Evolutionary conservation across 768 basidiomycete genomes (phyloP).

Genomic region (Auriscalpium vulgare): DNA sequence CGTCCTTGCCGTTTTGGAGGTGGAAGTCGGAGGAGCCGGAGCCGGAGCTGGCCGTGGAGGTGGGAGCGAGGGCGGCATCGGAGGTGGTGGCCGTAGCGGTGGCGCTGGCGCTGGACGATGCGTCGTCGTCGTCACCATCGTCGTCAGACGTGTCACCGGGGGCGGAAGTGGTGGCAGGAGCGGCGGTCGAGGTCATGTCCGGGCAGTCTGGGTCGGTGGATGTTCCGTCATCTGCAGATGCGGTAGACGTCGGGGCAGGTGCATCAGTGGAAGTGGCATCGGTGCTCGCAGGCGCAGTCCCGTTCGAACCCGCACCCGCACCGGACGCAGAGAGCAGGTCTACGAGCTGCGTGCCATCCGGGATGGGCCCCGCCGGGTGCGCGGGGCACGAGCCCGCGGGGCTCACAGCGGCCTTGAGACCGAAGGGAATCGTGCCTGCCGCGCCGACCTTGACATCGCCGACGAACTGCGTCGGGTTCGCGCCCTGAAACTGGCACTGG

Average conservation of each 20-base stretch:
- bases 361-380: slow-evolving; percentile 36
- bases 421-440: slow-evolving; percentile 47
- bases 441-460: slow-evolving; percentile 35
- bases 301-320: slow-evolving; percentile 3
- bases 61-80: not conserved
- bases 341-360: slow-evolving; percentile 40
- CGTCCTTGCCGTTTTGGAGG: slow-evolving; percentile 27
- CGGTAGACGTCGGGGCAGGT: not conserved
- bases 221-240: slow-evolving; percentile 3
- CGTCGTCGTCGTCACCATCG: no score
- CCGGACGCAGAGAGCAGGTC: slow-evolving; percentile 30
- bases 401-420: slow-evolving; percentile 28
- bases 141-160: no score
- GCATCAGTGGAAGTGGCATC: not conserved
- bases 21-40: slow-evolving; percentile 9
- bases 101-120: no score
- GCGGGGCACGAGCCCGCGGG: slow-evolving; percentile 48
- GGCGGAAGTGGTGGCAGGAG: not conserved
- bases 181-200: not conserved
- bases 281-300: not conserved
- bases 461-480: slow-evolving; percentile 36
- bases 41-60: not conserved
- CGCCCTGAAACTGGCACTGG: slow-evolving; percentile 51
- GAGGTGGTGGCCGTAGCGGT: not conserved
- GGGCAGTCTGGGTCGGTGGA: not conserved